These are phyloP conservation scores for Bryoerythrophyllum caledonicum DNA, from an alignment of 225 moss, liverwort and hornwort genomes.

Conservation along the genomic window DNA sequence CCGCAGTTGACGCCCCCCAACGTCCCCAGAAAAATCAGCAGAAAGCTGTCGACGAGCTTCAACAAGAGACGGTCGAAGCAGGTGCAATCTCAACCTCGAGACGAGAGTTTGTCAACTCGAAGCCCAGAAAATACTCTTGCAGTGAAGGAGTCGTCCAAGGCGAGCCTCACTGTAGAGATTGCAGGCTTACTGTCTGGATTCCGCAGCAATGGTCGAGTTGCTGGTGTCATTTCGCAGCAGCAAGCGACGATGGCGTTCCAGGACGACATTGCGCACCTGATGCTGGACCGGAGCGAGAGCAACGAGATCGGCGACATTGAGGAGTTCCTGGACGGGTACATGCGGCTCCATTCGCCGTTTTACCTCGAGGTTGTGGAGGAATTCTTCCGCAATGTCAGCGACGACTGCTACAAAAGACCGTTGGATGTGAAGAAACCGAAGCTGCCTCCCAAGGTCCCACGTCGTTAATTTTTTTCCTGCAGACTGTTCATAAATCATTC, in stretches of 20 bases:
- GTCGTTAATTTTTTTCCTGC: background rate
- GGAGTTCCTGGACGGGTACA: slow-evolving; percentile 54
- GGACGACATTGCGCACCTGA: slow-evolving; percentile 49
- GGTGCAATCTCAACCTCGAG: slow-evolving; percentile 5
- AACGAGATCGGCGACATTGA: slow-evolving; percentile 45
- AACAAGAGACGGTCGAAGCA: slow-evolving; percentile 28
- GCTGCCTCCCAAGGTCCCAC: slow-evolving; percentile 2
- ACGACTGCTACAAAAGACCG: slow-evolving; percentile 41
- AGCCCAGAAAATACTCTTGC: background rate
- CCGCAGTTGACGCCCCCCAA: background rate
- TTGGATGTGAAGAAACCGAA: slow-evolving; percentile 23
- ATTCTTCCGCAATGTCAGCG: slow-evolving; percentile 46
- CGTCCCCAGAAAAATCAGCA: slow-evolving; percentile 24
- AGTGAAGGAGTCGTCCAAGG: background rate
- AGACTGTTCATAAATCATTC: slow-evolving; percentile 30
- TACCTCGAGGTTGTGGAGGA: slow-evolving; percentile 49
- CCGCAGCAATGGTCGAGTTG: background rate
- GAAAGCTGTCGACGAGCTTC: slow-evolving; percentile 39
- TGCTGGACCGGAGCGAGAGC: slow-evolving; percentile 43
- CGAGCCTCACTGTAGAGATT: slow-evolving; percentile 26
- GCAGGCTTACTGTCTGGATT: slow-evolving; percentile 30
- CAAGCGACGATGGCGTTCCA: slow-evolving; percentile 45
- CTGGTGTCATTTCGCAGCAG: background rate
- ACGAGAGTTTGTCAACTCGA: slow-evolving; percentile 21
- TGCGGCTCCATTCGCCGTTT: slow-evolving; percentile 44